Conservation (phyloP, 495 filamentous ascomycete species). For the Neurospora sp. region DNA sequence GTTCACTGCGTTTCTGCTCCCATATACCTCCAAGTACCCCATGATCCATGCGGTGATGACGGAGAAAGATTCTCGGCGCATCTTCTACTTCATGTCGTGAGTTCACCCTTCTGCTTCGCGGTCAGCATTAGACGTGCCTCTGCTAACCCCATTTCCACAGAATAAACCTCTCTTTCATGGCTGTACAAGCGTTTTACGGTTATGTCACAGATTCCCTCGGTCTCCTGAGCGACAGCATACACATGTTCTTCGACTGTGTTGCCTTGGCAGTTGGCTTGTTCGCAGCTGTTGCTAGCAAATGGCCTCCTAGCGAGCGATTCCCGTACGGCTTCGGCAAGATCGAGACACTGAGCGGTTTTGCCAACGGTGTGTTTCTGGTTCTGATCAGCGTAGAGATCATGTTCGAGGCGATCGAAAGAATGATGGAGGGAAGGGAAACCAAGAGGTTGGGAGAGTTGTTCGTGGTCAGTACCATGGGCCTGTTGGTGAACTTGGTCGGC, state of each 20-base stretch:
- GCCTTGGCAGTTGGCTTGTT: constrained; percentile 85
- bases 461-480: constrained; percentile 71
- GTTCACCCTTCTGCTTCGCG: constrained; percentile 11
- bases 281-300: constrained; percentile 95
- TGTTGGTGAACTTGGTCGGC: constrained; percentile 85
- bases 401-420: constrained; percentile 82
- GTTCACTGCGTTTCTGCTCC: constrained; percentile 57
- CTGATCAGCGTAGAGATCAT: constrained; percentile 95
- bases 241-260: constrained; percentile 99
- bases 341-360: constrained; percentile 91
- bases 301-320: constrained; percentile 78
- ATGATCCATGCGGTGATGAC: constrained; percentile 74
- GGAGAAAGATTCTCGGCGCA: constrained; percentile 88
- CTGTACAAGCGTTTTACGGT: constrained; percentile 88
- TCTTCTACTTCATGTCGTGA: constrained; percentile 94
- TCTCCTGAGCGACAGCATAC: constrained; percentile 90
- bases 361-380: constrained; percentile 93
- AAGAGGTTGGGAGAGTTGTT: constrained; percentile 79
- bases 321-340: constrained; percentile 97
- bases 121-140: neutral
- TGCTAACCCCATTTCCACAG: constrained; percentile 33
- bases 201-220: constrained; percentile 87
- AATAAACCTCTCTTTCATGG: constrained; percentile 92
- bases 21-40: constrained; percentile 56
- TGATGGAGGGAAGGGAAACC: constrained; percentile 72